phyloP scores from a whole-genome alignment of 148 eudicot genomes.

The Heliamphora exappendiculata region DNA sequence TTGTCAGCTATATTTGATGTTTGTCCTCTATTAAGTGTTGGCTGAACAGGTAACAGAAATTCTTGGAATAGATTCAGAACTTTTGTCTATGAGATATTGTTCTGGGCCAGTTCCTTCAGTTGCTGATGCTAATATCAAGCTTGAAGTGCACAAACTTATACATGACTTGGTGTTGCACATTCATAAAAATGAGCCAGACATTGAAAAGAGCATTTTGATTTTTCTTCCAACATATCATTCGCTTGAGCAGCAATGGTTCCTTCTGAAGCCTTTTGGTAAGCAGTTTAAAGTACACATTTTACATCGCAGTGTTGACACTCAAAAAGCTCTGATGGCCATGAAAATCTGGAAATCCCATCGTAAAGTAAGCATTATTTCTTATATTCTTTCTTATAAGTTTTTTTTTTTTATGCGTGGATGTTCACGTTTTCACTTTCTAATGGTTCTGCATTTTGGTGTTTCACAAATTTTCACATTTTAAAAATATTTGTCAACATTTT shows the following conservation, averaged over 20 bases:
- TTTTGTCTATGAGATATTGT: constrained; percentile 52
- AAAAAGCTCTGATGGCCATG: constrained; percentile 84
- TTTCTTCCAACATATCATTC: constrained; percentile 87
- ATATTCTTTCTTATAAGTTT: background rate
- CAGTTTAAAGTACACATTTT: constrained; percentile 77
- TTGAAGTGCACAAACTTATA: constrained; percentile 59
- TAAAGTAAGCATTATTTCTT: constrained; percentile 48
- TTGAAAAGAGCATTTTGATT: constrained; percentile 80
- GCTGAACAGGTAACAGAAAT: constrained; percentile 52
- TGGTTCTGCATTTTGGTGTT: background rate
- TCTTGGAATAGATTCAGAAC: constrained; percentile 45
- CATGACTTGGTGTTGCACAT: constrained; percentile 66
- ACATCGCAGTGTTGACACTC: constrained; percentile 83
- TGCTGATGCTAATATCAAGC: constrained; percentile 56
- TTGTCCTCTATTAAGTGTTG: constrained; percentile 1
- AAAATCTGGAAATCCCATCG: constrained; percentile 75
- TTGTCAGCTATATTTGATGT: background rate
- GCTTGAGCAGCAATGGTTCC: constrained; percentile 78
- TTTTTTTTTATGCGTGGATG: background rate
- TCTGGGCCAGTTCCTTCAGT: constrained; percentile 48
- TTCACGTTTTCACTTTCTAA: background rate
- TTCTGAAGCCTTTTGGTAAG: constrained; percentile 50
- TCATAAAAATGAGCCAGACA: constrained; percentile 75
- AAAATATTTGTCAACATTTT: background rate
- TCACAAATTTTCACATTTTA: background rate